These are phyloP conservation scores for Acephala macrosclerotiorum DNA, from an alignment of 2,329 filamentous ascomycete species.

Conservation along the genomic window DNA sequence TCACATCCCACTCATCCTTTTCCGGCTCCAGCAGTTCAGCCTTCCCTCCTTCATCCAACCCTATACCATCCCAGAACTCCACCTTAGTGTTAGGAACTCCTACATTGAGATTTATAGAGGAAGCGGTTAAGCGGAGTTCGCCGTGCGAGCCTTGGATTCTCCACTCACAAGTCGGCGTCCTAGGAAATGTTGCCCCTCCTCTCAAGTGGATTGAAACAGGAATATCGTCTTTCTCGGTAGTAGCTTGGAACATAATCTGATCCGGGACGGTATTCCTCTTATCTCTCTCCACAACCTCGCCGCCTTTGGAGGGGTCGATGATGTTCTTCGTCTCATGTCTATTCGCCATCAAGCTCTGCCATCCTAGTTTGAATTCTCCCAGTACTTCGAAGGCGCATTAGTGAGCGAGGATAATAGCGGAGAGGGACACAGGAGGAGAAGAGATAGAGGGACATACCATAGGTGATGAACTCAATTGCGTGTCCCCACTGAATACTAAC, in stretches of 20 bases:
- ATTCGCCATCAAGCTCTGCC: slow-evolving; percentile 52
- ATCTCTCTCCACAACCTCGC: slow-evolving; percentile 43
- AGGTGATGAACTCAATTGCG: slow-evolving; percentile 53
- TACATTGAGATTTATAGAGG: slow-evolving; percentile 44
- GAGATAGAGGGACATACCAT: slow-evolving; percentile 31
- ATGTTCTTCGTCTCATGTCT: slow-evolving; percentile 52
- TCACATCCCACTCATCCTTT: slow-evolving; percentile 53
- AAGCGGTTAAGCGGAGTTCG: slow-evolving; percentile 52
- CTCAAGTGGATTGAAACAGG: slow-evolving; percentile 50
- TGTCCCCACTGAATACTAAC: slow-evolving; percentile 40
- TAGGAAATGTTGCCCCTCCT: slow-evolving; percentile 57
- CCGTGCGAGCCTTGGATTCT: slow-evolving; percentile 59
- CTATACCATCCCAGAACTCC: slow-evolving; percentile 57
- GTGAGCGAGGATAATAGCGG: too few species aligned
- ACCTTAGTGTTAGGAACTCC: slow-evolving; percentile 51
- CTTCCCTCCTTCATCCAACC: slow-evolving; percentile 45
- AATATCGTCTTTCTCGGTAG: slow-evolving; percentile 32
- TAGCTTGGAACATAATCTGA: slow-evolving; percentile 49
- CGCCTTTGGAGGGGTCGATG: slow-evolving; percentile 37
- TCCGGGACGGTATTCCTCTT: slow-evolving; percentile 54
- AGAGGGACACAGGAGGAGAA: neutral
- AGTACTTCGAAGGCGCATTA: neutral
- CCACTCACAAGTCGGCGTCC: slow-evolving; percentile 55
- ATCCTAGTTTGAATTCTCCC: slow-evolving; percentile 50
- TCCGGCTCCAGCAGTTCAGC: slow-evolving; percentile 54